Base-by-base conservation (phyloP, 768 basidiomycete genomes). In the Agaricus blazei region DNA sequence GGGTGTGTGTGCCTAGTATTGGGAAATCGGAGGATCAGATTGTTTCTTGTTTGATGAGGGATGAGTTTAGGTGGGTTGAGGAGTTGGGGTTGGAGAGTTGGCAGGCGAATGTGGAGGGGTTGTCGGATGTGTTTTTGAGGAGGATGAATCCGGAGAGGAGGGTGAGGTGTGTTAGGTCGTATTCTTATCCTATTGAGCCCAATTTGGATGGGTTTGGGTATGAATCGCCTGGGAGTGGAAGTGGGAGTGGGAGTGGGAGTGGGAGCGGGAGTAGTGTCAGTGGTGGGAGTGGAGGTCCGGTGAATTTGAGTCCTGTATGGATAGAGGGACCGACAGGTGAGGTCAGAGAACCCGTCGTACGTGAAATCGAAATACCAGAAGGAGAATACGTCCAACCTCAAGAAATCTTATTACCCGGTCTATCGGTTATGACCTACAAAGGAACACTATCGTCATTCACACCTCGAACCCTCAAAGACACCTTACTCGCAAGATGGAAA, bases 81-180 rank as follows among this genome's bases (percentile, higher is more conserved):
- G 54, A 56, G 19, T 3, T 56, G 6, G 29, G 40, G 19, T 56
- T 56, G 48, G 54, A 56, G 48, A 56, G 54, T 37, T 56, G 54
- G 54, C 54, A 56, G 24, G 48, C 24, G 19, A 41, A 56, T 29
- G 54, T 56, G 4, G 54, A 49, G 37, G 54, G 54, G 14, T 24
- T 56, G 26, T 56, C 54, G 48, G 42, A 56, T 45, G 12, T 7
- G 48, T 56, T 56, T 50, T 44, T 56, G 48, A 23, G 34, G 7
- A 49, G 31, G 41, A 56, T 56, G 54, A 56, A 56, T 44, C 54
- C 54, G 47, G 48, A 56, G 42, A 43, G 54, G 31, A 49, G 54
- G 40, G 28, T 56, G 23, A 48, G 54, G n/a, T 26, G 15, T 15
- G 48, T 56, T 27, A 56, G 37, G 40, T 31, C 31, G 7, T 56